Conservation (phyloP, 306 rosid species). For the Ammopiptanthus mongolicus region DNA sequence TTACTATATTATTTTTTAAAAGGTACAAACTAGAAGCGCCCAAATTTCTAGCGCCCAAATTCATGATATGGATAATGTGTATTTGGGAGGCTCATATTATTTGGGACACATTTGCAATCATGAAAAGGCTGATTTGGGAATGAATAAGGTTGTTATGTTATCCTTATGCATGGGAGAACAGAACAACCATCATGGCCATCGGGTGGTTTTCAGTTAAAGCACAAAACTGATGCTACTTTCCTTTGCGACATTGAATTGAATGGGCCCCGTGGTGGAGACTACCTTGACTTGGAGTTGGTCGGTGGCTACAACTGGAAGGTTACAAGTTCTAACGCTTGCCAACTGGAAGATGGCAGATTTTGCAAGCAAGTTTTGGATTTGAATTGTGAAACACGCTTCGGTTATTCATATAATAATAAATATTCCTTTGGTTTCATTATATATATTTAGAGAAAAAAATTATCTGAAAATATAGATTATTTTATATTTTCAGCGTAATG, state of each 20-base stretch:
- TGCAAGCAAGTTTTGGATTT: neutral
- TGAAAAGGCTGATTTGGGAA: slow-evolving; percentile 15
- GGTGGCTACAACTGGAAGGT: neutral
- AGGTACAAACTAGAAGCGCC: too few species aligned
- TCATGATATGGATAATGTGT: neutral
- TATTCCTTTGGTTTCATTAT: too few species aligned
- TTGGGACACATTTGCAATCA: neutral
- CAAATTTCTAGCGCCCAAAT: too few species aligned
- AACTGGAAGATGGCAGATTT: slow-evolving; percentile 7
- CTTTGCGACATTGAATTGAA: neutral
- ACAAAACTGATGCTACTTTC: neutral
- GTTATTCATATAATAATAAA: too few species aligned
- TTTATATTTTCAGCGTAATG: too few species aligned
- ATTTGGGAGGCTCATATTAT: neutral
- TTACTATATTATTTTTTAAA: too few species aligned
- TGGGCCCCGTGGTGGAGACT: slow-evolving; percentile 25
- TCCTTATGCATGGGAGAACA: neutral
- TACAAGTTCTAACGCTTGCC: neutral
- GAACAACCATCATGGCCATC: neutral
- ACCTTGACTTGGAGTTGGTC: neutral
- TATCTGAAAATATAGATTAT: too few species aligned
- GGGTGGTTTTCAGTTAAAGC: slow-evolving; percentile 36
- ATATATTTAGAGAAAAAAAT: too few species aligned
- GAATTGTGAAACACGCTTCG: neutral
- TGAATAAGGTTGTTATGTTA: slow-evolving; percentile 2